Evolutionary conservation across 2,329 filamentous ascomycete genomes (phyloP), one percentile per base, ranked within the genome.

Genomic region (Fusarium clavum): DNA sequence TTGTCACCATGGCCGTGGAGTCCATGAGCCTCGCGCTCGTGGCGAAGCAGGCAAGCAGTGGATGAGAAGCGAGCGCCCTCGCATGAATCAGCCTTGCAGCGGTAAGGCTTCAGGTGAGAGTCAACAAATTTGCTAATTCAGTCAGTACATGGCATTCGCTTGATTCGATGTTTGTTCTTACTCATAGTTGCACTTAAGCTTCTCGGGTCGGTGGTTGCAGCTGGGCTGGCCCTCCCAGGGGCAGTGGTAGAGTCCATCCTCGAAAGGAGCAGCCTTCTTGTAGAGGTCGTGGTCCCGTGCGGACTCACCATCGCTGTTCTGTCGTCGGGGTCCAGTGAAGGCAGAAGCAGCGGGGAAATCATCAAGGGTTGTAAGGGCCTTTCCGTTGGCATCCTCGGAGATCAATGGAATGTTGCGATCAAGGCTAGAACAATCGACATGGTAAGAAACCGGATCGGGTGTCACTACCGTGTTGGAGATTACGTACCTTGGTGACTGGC

Each of bases 161-260:
- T 41, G 34, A 20, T 45, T 24, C 20, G 24, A 5, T 24, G 6
- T 24, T 25, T 83, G 12, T 40, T 52, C 93, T 88, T 91, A 97
- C 94, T 98, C 94, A 79, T 98, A 98, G 83, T 97, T 97, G 90
- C 95, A 98, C 88, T 98, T 98, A 75, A 98, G 92, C 84, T 97
- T 96, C 78, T 97, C 96, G 43, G 94, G 90, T 83, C 93, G 92
- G 89, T 98, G 95, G 81, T 88, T 92, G 88, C 95, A 98, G 77
- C 79, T 84, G 32, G 82, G 61, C 65, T 90, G 86, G 74, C 89
- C 91, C 79, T 92, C 90, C 86, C 92, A 96, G 8, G 95, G 95
- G 86, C 95, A 98, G 83, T 97, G 94, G 83, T 96, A 98, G 63
- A 97, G 88, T 77, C 94, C 94, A 81, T 97, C 93, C 34, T 85